A percentile compares a stretch with the other conserved stretches of the same genome.
Evolutionary conservation across 352 stramenopile species (phyloP).

Genomic region (Globisporangium spiculum): DNA sequence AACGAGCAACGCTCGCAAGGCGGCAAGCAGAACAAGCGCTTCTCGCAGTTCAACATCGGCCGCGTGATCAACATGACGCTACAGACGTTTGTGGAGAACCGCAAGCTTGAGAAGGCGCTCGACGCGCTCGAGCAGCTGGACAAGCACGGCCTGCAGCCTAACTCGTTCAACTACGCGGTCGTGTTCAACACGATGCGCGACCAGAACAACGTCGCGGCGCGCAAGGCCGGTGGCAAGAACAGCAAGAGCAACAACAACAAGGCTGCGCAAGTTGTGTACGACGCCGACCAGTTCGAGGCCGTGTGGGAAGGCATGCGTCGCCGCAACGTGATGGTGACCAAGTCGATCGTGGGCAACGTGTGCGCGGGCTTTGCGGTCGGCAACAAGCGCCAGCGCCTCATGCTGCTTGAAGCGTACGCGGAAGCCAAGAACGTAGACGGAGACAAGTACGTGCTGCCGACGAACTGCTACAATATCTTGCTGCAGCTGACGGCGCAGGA

Average conservation of each 20-base stretch:
- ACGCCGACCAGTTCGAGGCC: conserved; percentile 31
- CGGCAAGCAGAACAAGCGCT: conserved; percentile 17
- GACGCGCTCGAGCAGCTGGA: conserved; percentile 33
- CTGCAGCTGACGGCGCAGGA: conserved; percentile 39
- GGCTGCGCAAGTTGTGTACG: conserved; percentile 31
- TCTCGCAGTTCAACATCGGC: conserved; percentile 43
- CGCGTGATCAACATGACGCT: conserved; percentile 46
- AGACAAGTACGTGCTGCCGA: conserved; percentile 47
- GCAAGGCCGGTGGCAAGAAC: conserved; percentile 15
- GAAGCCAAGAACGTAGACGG: conserved; percentile 23
- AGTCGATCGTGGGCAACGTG: conserved; percentile 41
- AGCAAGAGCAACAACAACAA: conserved; percentile 8
- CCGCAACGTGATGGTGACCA: conserved; percentile 37
- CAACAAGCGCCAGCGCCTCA: conserved; percentile 54
- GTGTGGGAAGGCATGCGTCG: conserved; percentile 42
- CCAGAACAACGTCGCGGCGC: conserved; percentile 17
- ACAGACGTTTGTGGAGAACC: conserved; percentile 46
- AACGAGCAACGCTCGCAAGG: conserved; percentile 4
- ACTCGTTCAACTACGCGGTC: conserved; percentile 39
- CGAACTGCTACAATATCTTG: conserved; percentile 43
- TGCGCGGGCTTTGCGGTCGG: conserved; percentile 38
- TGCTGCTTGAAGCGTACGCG: conserved; percentile 54
- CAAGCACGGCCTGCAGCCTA: conserved; percentile 27
- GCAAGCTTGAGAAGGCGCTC: conserved; percentile 33
- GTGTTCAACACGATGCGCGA: conserved; percentile 55